Base-by-base conservation (phyloP, 345 rosid genomes). In the Heritiera fomes region DNA sequence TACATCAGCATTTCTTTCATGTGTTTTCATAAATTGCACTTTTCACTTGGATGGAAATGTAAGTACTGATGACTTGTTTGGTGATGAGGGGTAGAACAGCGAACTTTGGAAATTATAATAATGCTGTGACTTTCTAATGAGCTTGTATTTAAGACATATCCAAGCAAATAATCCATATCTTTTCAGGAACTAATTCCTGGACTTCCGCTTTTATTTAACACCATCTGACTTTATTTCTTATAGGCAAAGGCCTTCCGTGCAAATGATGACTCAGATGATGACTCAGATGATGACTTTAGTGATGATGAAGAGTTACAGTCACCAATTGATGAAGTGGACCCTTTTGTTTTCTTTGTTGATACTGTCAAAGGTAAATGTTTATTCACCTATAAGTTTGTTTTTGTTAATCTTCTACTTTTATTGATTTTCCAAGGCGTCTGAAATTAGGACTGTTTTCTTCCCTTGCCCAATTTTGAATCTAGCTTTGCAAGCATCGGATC, bases 301-400 rank as follows among this genome's bases (percentile, higher is more conserved):
- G 98, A 94, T 55, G 98, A 97, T 77, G 98, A 97, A 60, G 99
- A 91, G 85, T 82, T 91, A 82, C 98, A 91, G 78, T 97, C 98
- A 9, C 99, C 99, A 72, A 94, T 97, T 30, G 98, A 94, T 82
- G 98, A 94, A 79, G 94, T 97, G 81, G 99, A 97, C 81, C 98
- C 99, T 65, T 94, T 97, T 81, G 85, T 97, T 74, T 88, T 89
- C 88, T 97, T 97, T 80, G 94, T 91, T 47, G 99, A 97, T 75
- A 88, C 98, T 45, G 78, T 97, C 49, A 94, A 90, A 89, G 98
- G 99, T 94, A 79, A 38, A 66, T 13, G 75, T 14, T 10, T 2
- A 70, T 61, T 40, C 49, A 2, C 46, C 34, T 69, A 43, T 2
- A 15, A 6, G 38, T 43, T 69, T 67, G 49, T 55, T 77, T 10